Base-by-base conservation (phyloP, 2,329 filamentous ascomycete genomes). In the Fusarium sp. region DNA sequence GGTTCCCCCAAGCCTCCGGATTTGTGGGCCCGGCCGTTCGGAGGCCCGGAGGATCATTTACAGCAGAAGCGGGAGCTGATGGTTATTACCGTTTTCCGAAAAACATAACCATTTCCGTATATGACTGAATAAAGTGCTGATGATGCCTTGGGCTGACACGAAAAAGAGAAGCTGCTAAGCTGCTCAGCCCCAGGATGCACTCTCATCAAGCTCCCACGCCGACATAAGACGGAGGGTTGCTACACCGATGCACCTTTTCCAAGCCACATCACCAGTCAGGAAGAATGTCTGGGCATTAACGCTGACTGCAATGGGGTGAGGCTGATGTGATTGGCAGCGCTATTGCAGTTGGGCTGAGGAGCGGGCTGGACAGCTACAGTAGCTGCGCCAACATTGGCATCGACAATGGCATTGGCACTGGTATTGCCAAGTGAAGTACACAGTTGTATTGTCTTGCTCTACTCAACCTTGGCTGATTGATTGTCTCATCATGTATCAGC, bases 201-300 rank as follows among this genome's bases (percentile, higher is more conserved):
- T 5, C 14, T 15, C 11, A 6, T 14, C 31, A 14, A 33, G 13
- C 15, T 39, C 10, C 25, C 13, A 23, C 27, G 14, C 36, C 13
- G 38, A 6, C 25, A 31, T 52, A 52, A 52, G 43, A 52, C 49
- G 49, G 41, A 39, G 43, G 25, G 38, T 52, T 27, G 15, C 44
- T 46, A 3, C 33, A 39, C 49, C 49, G 49, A 17, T 6, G 14
- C 25, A 27, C 39, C 32, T 25, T 38, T 32, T 51, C 32, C 32
- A 8, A 50, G 47, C 8, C 31, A 15, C 31, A 23, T 13, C 19
- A n/a, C 14, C 5, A 19, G 10, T 9, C 14, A 21, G 17, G 6
- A 13, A 10, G 41, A 10, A 21, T 39, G 19, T 4, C 9, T 5
- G 9, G 13, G 2, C 21, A 11, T 23, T 9, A 23, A 23, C 15